Base-by-base conservation (phyloP, 169 alveolate species). In the Cystoisospora suis region DNA sequence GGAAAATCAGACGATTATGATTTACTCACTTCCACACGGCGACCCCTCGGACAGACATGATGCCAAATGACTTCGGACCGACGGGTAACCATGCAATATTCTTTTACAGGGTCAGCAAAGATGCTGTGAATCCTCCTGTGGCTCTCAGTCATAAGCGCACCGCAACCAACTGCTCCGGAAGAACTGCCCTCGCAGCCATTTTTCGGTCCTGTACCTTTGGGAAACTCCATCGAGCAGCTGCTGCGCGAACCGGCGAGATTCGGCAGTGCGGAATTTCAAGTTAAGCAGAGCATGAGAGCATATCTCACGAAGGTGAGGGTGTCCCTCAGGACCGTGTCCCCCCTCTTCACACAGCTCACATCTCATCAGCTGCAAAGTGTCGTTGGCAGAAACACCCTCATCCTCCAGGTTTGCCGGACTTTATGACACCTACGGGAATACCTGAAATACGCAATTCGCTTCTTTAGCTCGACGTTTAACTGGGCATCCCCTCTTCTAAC, bases 31-130 rank as follows among this genome's bases (percentile, higher is more conserved):
- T n/a, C n/a, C n/a, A n/a, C n/a, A n/a, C n/a, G n/a, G n/a, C n/a
- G n/a, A n/a, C n/a, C n/a, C n/a, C n/a, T n/a, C n/a, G n/a, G 20
- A 40, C 45, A 72, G 83, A 72, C 27, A 17, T 72, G 56, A 46
- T 72, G 17, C 83, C 83, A 2, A 72, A 72, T 53, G 83, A 72
- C 83, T 72, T 72, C 56, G 83, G 56, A 20, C 83, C 83, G 32
- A 38, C 56, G 12, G 27, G 83, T 72, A 72, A 65, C 36, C 44
- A 65, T 36, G n/a, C 15, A 2, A 58, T 58, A 29, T 9, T 27
- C 15, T 29, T 58, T 34, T 1, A 9, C 72, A 58, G n/a, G n/a
- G n/a, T n/a, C n/a, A n/a, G n/a, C n/a, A n/a, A n/a, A n/a, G n/a
- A n/a, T n/a, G n/a, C n/a, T 53, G 23, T 23, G 23, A 53, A 53